Evolutionary conservation across 495 filamentous ascomycete species (phyloP), one percentile per base, ranked within the genome.

Genomic region (Trichoderma reesei): DNA sequence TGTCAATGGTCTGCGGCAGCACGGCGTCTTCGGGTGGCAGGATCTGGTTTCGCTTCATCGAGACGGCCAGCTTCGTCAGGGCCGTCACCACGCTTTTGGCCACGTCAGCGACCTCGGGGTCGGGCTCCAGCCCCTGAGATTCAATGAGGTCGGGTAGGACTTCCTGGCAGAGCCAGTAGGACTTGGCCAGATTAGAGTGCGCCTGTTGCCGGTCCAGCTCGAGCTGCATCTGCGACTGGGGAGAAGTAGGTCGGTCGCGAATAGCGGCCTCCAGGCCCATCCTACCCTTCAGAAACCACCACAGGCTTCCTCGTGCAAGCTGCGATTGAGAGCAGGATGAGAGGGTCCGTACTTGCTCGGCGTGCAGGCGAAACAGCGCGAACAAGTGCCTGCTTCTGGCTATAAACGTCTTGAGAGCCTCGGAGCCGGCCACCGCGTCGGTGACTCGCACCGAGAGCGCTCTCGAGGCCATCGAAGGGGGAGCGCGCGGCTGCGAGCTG

Each of bases 221-320:
- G 18, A 77, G 77, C 46, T 67, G 68, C 60, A 68, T 63, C 54
- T 75, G 71, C 11, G 67, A 74, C 63, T 77, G 70, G 1, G 83
- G 72, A 37, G 73, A 79, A 1, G 79, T 69, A 9, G 86, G 82
- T 8, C 82, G 82, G 41, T 83, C 82, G 63, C 89, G 82, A 56
- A 91, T 85, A 63, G 85, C 80, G 10, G 74, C 75, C 74, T 96
- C 91, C 59, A 96, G 76, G 6, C 83, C 81, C 56, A 84, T 80
- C 67, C 90, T 85, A 62, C 90, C 92, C 41, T 81, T 85, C 65
- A 95, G 69, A 68, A 96, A 96, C 92, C 92, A 96, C 92, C 92
- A 96, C 3, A 88, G 72, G 18, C 84, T 85, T 54, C 84, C 87
- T 65, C 87, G 78, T 13, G 89, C 78, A 79, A 92, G 85, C 68